Base-by-base conservation (phyloP, 1,284 basidiomycete genomes). In the Sparassis latifolia region DNA sequence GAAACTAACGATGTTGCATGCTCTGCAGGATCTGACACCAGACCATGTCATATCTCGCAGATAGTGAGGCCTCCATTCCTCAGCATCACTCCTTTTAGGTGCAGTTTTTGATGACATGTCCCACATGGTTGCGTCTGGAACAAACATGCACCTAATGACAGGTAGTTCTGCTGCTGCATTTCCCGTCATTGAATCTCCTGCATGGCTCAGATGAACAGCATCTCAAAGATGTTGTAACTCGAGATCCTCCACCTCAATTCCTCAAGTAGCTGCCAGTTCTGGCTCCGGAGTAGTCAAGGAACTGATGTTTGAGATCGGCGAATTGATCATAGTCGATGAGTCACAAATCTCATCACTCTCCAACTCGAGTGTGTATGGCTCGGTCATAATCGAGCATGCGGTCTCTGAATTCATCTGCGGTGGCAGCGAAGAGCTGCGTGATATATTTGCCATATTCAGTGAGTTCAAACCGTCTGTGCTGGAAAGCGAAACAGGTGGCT, bases 241-340 rank as follows among this genome's bases (percentile, higher is more conserved):
- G 4, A 48, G 6, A 5, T 42, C 29, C 20, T 9, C 10, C 27
- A 29, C 10, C 27, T 7, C 33, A 33, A 9, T 4, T 6, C 10
- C 10, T 28, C 10, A 10, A 4, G 4, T 33, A 4, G 9, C 10
- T 42, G 28, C 31, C 37, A 9, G 42, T 33, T 9, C n/a, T 20
- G 4, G 48, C 41, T 9, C 39, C 33, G 29, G 44, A 3, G 33
- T 30, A 44, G 44, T 35, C n/a, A 5, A 37, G n/a, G n/a, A n/a
- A n/a, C n/a, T n/a, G n/a, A n/a, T n/a, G 37, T 30, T 35, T 6
- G 40, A 49, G 42, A 29, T 44, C 42, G 3, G 6, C 7, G 42
- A 44, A 49, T 27, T 37, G 31, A 4, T 32, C 44, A 27, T 42
- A 46, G 33, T 52, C 40, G 2, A 47, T 50, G 46, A 49, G 48